Conservation (phyloP, 2,329 filamentous ascomycete species). For the Phialocephala subalpina region DNA sequence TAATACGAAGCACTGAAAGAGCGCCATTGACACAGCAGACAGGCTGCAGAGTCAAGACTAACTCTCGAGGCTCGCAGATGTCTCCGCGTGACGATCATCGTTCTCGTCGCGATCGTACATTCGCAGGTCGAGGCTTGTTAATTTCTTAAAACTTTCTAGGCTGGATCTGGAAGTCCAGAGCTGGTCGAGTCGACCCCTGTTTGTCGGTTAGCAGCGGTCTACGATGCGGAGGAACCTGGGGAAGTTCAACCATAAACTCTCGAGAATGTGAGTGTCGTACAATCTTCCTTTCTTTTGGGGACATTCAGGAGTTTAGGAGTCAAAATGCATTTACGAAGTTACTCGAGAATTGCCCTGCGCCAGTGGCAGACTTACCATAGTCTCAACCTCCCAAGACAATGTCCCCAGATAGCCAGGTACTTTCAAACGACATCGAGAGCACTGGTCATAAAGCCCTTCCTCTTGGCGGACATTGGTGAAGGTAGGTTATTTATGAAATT, state of each 20-base stretch:
- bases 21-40: constrained; percentile 61
- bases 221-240: background rate
- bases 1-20: constrained; percentile 56
- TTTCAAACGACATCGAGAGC: constrained; percentile 40
- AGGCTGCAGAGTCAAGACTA: constrained; percentile 46
- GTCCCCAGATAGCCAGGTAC: constrained; percentile 22
- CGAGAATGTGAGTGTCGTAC: constrained; percentile 1
- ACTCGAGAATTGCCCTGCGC: constrained; percentile 57
- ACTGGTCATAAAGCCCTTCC: constrained; percentile 75
- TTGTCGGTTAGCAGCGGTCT: background rate
- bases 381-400: constrained; percentile 33
- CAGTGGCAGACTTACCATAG: constrained; percentile 57
- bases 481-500: constrained; percentile 52
- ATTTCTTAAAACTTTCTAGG: background rate
- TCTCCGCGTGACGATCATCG: constrained; percentile 40
- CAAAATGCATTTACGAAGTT: constrained; percentile 63
- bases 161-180: background rate
- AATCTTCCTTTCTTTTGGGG: background rate
- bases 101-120: constrained; percentile 8
- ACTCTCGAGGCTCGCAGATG: constrained; percentile 29
- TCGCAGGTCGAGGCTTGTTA: background rate
- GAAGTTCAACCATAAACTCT: background rate
- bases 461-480: constrained; percentile 88
- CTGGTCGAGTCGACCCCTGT: background rate
- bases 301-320: constrained; percentile 13